Conservation (phyloP, 352 stramenopile species). For the Phytopythium helicoides region DNA sequence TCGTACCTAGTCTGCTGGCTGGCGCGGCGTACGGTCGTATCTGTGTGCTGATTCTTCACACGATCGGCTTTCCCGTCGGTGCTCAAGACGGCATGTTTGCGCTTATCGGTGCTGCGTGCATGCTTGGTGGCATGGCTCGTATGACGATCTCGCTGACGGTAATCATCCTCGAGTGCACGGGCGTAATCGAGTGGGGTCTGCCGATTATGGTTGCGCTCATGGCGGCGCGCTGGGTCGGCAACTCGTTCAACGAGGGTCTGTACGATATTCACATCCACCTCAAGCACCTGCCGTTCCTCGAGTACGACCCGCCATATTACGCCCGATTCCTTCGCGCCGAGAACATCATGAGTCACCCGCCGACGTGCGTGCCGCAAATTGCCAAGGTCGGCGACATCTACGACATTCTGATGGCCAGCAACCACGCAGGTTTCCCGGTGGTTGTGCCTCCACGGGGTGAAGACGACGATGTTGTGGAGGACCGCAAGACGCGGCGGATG, state of each 20-base stretch:
- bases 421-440: constrained; percentile 76
- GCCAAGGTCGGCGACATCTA: constrained; percentile 79
- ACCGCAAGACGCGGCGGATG: constrained; percentile 13
- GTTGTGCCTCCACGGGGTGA: constrained; percentile 42
- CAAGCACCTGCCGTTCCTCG: constrained; percentile 75
- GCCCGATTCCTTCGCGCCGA: constrained; percentile 74
- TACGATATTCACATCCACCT: constrained; percentile 99
- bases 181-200: constrained; percentile 97
- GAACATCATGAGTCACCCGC: constrained; percentile 91
- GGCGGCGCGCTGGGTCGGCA: constrained; percentile 95
- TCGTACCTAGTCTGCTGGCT: constrained; percentile 94
- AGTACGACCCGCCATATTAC: constrained; percentile 69
- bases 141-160: constrained; percentile 99
- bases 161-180: constrained; percentile 98
- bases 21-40: constrained; percentile 94
- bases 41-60: constrained; percentile 82
- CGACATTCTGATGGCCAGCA: constrained; percentile 65
- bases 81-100: constrained; percentile 93
- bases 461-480: constrained; percentile 33
- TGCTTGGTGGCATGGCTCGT: constrained; percentile 95
- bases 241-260: constrained; percentile 98
- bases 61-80: constrained; percentile 74
- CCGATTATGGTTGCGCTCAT: constrained; percentile 98
- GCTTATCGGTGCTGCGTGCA: constrained; percentile 93
- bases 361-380: constrained; percentile 65